Percentiles rank a stretch among this genome's conserved stretches.
phyloP scores from a whole-genome alignment of 2,329 filamentous ascomycete genomes.

The Neospermospora avenae region DNA sequence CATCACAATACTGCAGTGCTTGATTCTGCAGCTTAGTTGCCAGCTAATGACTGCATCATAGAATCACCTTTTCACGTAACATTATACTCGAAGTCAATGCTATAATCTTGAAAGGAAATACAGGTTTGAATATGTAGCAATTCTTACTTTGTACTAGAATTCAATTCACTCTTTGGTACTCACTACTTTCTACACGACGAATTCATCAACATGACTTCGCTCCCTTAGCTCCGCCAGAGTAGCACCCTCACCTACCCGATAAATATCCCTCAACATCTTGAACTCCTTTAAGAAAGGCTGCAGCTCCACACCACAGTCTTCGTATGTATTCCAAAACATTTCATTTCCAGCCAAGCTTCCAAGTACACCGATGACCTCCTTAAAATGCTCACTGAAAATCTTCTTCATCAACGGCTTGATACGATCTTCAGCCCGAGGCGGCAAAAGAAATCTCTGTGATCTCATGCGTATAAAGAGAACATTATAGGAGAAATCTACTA shows the following conservation, averaged over 20 bases:
- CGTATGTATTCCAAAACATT: not conserved
- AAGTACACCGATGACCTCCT: not conserved
- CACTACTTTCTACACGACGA: no score
- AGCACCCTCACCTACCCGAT: not conserved
- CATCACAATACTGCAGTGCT: no score
- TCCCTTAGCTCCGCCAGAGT: not conserved
- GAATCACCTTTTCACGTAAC: no score
- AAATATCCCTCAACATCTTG: not conserved
- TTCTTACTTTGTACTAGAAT: no score
- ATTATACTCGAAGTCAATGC: no score
- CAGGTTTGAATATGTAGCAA: no score
- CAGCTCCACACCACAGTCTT: not conserved
- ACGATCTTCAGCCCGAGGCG: not conserved
- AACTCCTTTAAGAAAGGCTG: not conserved
- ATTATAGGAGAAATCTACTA: not conserved
- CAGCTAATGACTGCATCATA: no score
- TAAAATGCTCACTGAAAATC: not conserved
- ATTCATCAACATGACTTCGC: no score
- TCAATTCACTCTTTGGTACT: no score
- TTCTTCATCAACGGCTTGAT: not conserved
- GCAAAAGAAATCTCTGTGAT: not conserved
- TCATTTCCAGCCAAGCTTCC: not conserved
- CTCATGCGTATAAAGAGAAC: not conserved
- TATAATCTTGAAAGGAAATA: no score
- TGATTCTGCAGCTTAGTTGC: no score